Base-by-base conservation (phyloP, 352 stramenopile species). In the Globisporangium apiculatum region DNA sequence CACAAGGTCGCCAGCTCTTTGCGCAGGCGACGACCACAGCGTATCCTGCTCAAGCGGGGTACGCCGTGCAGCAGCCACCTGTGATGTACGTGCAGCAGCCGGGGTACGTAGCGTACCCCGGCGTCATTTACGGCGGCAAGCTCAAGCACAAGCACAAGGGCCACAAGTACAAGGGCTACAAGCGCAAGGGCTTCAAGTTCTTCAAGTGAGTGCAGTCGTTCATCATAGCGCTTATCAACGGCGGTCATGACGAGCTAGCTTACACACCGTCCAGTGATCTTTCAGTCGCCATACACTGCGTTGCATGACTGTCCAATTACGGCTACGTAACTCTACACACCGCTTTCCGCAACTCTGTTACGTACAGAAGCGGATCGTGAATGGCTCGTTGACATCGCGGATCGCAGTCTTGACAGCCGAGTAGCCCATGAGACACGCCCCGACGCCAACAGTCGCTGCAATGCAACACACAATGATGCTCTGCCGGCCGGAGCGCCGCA, bases 1-100 rank as follows among this genome's bases (percentile, higher is more conserved):
- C 72, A 1, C 80, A 90, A 57, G 76, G 77, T 7, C 68, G 77
- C n/a, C 74, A 79, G 55, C 72, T 90, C 48, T 90, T 88, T 51
- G 77, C 77, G 9, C 77, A 90, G 60, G 80, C 77, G 7, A 87
- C 76, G 9, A 61, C 48, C 5, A 59, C 59, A 7, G 51, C 47
- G 17, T 78, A 81, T 58, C 50, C 57, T 15, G 18, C 40, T 12
- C 56, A 62, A 35, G 47, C 55, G 50, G 54, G 49, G 36, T 85
- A 86, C 60, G 64, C 69, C 4, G 49, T 65, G 48, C 69, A 66
- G 54, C 64, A 41, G 11, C 49, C 48, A 10, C 47, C 60, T 1
- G 40, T 56, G 46, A 45, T 62, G 45, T 58, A 59, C 52, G 15
- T 64, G 10, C 68, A 73, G 41, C 77, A 84, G 48, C 79, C 76